A percentile compares a stretch with the other conserved stretches of the same genome.
These are phyloP conservation scores for Lachnellula suecica DNA, from an alignment of 2,329 filamentous ascomycete species.

Conservation along the genomic window DNA sequence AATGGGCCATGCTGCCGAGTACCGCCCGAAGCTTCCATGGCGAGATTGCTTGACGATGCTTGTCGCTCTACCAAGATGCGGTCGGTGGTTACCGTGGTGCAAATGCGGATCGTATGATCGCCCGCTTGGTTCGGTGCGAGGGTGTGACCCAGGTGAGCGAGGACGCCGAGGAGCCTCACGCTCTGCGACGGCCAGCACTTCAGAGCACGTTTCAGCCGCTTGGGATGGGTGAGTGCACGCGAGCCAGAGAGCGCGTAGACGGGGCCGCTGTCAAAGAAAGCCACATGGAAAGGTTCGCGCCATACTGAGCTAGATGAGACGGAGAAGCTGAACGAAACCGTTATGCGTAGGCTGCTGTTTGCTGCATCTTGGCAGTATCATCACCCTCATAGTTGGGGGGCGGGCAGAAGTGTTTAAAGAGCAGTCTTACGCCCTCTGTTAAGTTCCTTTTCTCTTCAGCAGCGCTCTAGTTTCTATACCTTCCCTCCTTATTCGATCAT, in stretches of 20 bases:
- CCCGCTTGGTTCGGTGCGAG: neutral
- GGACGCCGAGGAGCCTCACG: neutral
- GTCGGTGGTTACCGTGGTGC: no score
- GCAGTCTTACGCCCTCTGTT: neutral
- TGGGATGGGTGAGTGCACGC: neutral
- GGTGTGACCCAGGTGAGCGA: no score
- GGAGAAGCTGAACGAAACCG: conserved; percentile 19
- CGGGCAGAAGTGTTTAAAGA: conserved; percentile 14
- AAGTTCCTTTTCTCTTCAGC: conserved; percentile 17
- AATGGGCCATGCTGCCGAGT: neutral
- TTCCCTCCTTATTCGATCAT: conserved; percentile 10
- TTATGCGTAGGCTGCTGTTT: conserved; percentile 7
- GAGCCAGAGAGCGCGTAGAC: neutral
- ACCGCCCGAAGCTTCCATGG: neutral
- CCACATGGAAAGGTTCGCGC: no score
- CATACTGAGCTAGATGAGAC: conserved; percentile 22
- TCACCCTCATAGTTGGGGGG: neutral
- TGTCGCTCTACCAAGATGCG: no score
- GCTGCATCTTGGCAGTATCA: neutral
- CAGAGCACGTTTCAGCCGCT: conserved; percentile 5
- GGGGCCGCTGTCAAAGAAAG: no score
- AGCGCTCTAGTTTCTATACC: conserved; percentile 21
- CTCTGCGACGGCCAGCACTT: conserved; percentile 1
- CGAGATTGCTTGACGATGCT: neutral
- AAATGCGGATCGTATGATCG: no score